Conservation (phyloP, 306 rosid species). For the Crotalaria pallida region DNA sequence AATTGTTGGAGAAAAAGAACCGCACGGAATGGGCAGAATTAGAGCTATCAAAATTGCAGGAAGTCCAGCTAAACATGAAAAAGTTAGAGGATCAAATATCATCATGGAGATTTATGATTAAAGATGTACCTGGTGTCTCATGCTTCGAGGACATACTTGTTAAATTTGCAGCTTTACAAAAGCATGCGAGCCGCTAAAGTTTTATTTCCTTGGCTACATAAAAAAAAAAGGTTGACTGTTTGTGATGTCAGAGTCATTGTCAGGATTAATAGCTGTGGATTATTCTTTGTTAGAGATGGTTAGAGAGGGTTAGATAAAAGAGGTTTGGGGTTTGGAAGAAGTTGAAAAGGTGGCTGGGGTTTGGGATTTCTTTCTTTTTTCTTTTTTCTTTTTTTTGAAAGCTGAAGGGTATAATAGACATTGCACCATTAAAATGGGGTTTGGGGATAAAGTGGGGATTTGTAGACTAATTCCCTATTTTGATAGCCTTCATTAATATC, state of each 20-base stretch:
- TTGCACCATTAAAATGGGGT: too few relatives aligned
- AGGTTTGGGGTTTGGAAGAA: too few relatives aligned
- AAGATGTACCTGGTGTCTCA: conserved; percentile 73
- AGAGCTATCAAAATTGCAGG: conserved; percentile 71
- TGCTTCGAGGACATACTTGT: conserved; percentile 68
- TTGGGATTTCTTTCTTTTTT: too few relatives aligned
- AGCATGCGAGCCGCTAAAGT: conserved; percentile 43
- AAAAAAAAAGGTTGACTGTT: background rate
- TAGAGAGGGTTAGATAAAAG: too few relatives aligned
- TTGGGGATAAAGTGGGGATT: too few relatives aligned
- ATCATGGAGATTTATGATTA: conserved; percentile 52
- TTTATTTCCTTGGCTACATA: conserved; percentile 18
- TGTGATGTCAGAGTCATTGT: background rate
- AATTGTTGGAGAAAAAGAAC: conserved; percentile 67
- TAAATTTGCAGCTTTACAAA: conserved; percentile 79
- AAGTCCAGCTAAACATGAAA: conserved; percentile 52
- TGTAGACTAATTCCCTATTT: too few relatives aligned
- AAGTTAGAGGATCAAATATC: conserved; percentile 79
- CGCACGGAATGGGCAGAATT: conserved; percentile 69
- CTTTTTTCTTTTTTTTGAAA: too few relatives aligned
- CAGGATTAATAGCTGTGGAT: background rate
- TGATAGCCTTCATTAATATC: too few relatives aligned
- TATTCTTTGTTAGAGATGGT: too few relatives aligned
- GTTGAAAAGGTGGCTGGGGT: too few relatives aligned
- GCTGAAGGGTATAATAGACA: too few relatives aligned